Evolutionary conservation across 108 stramenopile species (phyloP), one percentile per base, ranked within the genome.

Genomic region (Parmales sp.): DNA sequence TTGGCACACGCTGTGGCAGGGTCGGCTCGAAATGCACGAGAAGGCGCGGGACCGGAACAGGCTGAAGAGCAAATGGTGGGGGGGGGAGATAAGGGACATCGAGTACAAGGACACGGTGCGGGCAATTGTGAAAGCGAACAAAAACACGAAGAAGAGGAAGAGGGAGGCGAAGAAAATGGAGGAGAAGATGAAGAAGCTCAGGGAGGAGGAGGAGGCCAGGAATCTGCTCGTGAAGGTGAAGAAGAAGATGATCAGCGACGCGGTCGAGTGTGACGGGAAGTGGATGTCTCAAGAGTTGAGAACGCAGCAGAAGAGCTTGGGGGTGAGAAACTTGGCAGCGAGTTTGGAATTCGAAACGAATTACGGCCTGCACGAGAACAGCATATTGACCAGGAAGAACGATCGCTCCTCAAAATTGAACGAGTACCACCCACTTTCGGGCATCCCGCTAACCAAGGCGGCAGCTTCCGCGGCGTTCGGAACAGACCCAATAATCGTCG

Each of bases 221-320:
- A 34, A 23, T 6, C 54, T 60, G 3, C 4, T 13, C 1, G 36
- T 34, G 28, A 6, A 34, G 3, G 36, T 60, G 7, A 34, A 34
- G 5, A 60, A 60, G 16, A 60, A 60, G 5, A 60, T 60, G 54
- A 60, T 60, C 31, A 28, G 20, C 7, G 54, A 60, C 28, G 54
- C 54, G 16, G 54, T 60, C 25, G 31, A 60, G 16, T 34, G 31
- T 4, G 54, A 60, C 28, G 54, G 20, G 3, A 60, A 60, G 28
- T 60, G 54, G 54, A 60, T 60, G 28, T 34, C 29, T 28, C 54
- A 60, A 29, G 54, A 60, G 28, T 34, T 60, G 31, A 28, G 36
- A 5, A 13, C 54, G 5, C 54, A 60, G 16, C 31, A 60, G 7
- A 60, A 60, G 28, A 34, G 31, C 3, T 60, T 60, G 31, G 36